A percentile compares a stretch with the other conserved stretches of the same genome.
Evolutionary conservation across 768 basidiomycete genomes (phyloP).

Genomic region (Rhodotorula graminis): DNA sequence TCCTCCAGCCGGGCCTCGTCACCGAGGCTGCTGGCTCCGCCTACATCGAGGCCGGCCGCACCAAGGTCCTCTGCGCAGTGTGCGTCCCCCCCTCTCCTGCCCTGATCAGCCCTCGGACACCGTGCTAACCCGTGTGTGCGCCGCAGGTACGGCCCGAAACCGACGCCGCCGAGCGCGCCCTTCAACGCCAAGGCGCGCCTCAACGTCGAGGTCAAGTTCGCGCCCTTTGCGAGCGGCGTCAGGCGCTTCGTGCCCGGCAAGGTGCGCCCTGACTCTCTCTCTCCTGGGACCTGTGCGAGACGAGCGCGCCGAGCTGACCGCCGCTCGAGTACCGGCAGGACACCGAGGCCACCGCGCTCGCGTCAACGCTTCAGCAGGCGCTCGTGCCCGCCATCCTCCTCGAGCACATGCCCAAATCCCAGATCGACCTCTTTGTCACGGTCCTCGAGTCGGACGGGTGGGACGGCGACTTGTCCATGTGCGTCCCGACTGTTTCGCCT

Average conservation of each 20-base stretch:
- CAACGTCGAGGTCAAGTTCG: slow-evolving; percentile 93
- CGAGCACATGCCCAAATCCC: slow-evolving; percentile 87
- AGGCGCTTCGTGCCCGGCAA: slow-evolving; percentile 72
- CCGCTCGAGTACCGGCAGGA: slow-evolving; percentile 62
- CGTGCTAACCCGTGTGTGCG: not conserved
- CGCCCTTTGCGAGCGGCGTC: slow-evolving; percentile 78
- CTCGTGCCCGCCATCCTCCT: slow-evolving; percentile 76
- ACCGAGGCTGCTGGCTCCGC: slow-evolving; percentile 93
- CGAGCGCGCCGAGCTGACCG: not conserved
- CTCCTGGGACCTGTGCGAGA: no score
- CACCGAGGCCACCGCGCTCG: slow-evolving; percentile 82
- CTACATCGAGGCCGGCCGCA: slow-evolving; percentile 85
- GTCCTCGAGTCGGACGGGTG: slow-evolving; percentile 90
- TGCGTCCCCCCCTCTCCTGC: slow-evolving; percentile 63
- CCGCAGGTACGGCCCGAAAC: slow-evolving; percentile 61
- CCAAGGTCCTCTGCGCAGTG: slow-evolving; percentile 96
- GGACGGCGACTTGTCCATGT: slow-evolving; percentile 63
- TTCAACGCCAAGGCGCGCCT: slow-evolving; percentile 67
- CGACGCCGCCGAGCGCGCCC: slow-evolving; percentile 47
- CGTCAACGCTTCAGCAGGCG: slow-evolving; percentile 77
- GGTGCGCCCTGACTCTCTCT: slow-evolving; percentile 52
- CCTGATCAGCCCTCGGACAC: not conserved
- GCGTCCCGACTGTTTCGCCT: not conserved
- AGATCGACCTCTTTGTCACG: slow-evolving; percentile 83
- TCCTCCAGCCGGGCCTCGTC: slow-evolving; percentile 82